phyloP scores from a whole-genome alignment of 2,329 filamentous ascomycete species.

The Beauveria sp. region DNA sequence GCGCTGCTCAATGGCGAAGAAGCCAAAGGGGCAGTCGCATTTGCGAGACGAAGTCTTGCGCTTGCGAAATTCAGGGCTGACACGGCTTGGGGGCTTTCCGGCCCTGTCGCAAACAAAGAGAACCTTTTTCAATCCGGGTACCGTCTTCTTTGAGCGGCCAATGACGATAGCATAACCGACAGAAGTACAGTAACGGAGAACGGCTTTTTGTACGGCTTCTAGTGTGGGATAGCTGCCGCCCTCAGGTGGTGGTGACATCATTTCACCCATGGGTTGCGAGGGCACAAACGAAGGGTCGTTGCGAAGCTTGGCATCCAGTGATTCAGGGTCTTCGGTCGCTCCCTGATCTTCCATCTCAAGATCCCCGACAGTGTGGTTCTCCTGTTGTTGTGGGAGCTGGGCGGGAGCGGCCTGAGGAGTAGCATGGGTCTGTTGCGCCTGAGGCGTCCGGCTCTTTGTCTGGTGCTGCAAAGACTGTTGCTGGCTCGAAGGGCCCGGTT shows the following conservation, averaged over 20 bases:
- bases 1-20: constrained; percentile 60
- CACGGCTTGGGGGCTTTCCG: constrained; percentile 52
- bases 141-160: constrained; percentile 59
- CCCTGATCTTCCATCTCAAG: constrained; percentile 46
- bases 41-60: constrained; percentile 61
- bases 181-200: constrained; percentile 57
- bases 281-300: constrained; percentile 44
- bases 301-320: constrained; percentile 39
- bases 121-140: constrained; percentile 59
- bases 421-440: constrained; percentile 5
- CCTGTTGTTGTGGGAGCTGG: constrained; percentile 31
- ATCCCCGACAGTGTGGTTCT: constrained; percentile 37
- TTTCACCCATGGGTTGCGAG: constrained; percentile 46
- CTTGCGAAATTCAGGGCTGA: constrained; percentile 57
- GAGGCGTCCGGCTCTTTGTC: constrained; percentile 6
- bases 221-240: constrained; percentile 57
- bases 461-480: constrained; percentile 10
- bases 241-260: constrained; percentile 57
- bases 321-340: constrained; percentile 38
- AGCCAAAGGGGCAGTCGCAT: constrained; percentile 62
- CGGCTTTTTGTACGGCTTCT: constrained; percentile 57
- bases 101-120: constrained; percentile 60
- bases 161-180: constrained; percentile 63
- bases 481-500: constrained; percentile 13
- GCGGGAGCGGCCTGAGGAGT: constrained; percentile 25